Conservation (phyloP, 768 basidiomycete genomes). For the Cystofilobasidium ferigula region DNA sequence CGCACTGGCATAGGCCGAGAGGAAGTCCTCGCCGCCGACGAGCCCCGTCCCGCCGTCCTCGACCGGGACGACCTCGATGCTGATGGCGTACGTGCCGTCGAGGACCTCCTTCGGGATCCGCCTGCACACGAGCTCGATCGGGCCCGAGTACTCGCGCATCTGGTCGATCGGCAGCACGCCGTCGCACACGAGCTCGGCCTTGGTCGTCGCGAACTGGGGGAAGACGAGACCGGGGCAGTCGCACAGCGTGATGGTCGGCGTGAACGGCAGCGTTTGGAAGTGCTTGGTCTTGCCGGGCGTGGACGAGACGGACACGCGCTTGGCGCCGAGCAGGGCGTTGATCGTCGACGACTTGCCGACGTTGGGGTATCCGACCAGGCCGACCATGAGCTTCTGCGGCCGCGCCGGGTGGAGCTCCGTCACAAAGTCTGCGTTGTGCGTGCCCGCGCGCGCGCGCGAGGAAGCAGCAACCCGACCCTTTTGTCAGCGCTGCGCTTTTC, state of each 20-base stretch:
- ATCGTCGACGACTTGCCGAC: conserved; percentile 98
- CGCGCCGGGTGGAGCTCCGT: conserved; percentile 47
- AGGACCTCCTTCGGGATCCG: conserved; percentile 70
- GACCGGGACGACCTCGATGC: conserved; percentile 50
- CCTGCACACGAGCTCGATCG: conserved; percentile 61
- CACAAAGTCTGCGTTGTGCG: conserved; percentile 51
- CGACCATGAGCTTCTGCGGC: conserved; percentile 61
- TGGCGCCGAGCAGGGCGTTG: conserved; percentile 87
- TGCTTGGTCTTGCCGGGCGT: conserved; percentile 99
- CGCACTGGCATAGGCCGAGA: conserved; percentile 87
- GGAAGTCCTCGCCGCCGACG: conserved; percentile 62
- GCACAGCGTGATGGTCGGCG: conserved; percentile 71
- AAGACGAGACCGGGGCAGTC: conserved; percentile 98
- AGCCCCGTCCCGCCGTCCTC: conserved; percentile 78
- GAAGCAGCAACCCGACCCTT: not conserved
- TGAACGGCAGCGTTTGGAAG: conserved; percentile 95
- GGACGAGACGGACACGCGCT: conserved; percentile 94
- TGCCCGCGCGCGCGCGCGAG: too few relatives aligned
- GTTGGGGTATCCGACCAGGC: conserved; percentile 95
- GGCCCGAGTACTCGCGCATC: conserved; percentile 83
- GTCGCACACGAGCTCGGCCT: conserved; percentile 89
- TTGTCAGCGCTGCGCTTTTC: too few relatives aligned
- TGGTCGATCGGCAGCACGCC: conserved; percentile 97
- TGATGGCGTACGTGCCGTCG: conserved; percentile 81
- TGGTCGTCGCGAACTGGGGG: conserved; percentile 94